Evolutionary conservation across 495 filamentous ascomycete genomes (phyloP).

Genomic region (Daldinia childiae): DNA sequence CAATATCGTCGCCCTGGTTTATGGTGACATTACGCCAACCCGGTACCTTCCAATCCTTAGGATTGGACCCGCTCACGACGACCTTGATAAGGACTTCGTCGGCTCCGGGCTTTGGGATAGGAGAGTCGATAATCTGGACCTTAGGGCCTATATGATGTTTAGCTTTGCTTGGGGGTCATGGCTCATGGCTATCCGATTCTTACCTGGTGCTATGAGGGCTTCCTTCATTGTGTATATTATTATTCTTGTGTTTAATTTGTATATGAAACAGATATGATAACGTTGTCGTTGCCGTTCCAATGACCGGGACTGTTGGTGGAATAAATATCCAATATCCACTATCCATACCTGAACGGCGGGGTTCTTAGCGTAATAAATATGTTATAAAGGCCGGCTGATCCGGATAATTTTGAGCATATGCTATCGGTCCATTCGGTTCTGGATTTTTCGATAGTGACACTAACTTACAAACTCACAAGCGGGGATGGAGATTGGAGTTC

Average conservation of each 20-base stretch:
- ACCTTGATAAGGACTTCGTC: constrained; percentile 77
- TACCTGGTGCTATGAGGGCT: constrained; percentile 63
- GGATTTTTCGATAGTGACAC: neutral
- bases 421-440: neutral
- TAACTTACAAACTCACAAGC: neutral
- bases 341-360: neutral
- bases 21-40: constrained; percentile 20
- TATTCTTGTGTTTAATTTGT: neutral
- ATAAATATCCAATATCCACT: neutral
- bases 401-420: neutral
- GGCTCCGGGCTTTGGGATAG: constrained; percentile 67
- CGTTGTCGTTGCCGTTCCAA: neutral
- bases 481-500: neutral
- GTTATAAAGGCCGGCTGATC: neutral
- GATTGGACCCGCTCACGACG: constrained; percentile 74
- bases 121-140: constrained; percentile 70
- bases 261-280: neutral
- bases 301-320: neutral
- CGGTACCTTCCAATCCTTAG: constrained; percentile 79
- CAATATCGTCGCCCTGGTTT: constrained; percentile 79
- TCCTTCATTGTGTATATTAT: constrained; percentile 65
- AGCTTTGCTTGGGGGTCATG: neutral
- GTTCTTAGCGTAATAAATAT: neutral
- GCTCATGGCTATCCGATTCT: neutral
- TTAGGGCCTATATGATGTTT: constrained; percentile 48